These are phyloP conservation scores for Kodamaea fungicola DNA, from an alignment of 1,139 yeast species.

Conservation along the genomic window DNA sequence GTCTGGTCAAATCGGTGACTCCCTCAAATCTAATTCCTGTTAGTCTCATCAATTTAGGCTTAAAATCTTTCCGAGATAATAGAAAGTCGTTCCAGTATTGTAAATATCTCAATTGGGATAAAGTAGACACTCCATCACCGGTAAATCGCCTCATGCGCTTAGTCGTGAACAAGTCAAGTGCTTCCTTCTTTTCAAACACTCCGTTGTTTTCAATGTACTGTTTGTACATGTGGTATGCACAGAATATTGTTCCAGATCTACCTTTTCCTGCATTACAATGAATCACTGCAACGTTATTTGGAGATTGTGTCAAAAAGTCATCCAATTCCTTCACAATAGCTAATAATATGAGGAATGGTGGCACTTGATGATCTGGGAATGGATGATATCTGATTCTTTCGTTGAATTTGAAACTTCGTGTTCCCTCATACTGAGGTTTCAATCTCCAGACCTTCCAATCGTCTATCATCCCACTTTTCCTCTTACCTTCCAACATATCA, in stretches of 20 bases:
- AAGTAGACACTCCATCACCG: conserved; percentile 69
- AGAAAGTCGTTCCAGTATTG: conserved; percentile 50
- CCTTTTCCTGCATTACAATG: conserved; percentile 96
- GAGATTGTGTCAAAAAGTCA: conserved; percentile 28
- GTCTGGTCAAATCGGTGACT: too few relatives aligned
- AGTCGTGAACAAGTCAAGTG: conserved; percentile 50
- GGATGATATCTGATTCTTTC: conserved; percentile 39
- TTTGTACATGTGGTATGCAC: conserved; percentile 64
- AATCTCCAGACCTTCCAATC: conserved; percentile 77
- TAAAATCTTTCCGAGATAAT: too few relatives aligned
- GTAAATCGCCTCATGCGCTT: conserved; percentile 56
- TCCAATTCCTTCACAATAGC: conserved; percentile 45
- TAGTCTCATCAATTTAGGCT: too few relatives aligned
- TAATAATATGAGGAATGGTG: conserved; percentile 54
- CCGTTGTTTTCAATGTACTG: conserved; percentile 15
- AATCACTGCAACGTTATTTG: conserved; percentile 56
- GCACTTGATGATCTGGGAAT: conserved; percentile 78
- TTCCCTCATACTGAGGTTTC: conserved; percentile 50
- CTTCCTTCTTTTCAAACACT: conserved; percentile 33
- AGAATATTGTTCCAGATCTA: conserved; percentile 73
- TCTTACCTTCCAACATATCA: conserved; percentile 43
- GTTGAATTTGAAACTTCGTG: conserved; percentile 36
- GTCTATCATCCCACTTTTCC: conserved; percentile 40
- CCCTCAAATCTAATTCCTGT: too few relatives aligned
- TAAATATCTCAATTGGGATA: conserved; percentile 66